Evolutionary conservation across 176 grass and related monocot species (phyloP), one percentile per base, ranked within the genome.

Genomic region (Chloris gayana): DNA sequence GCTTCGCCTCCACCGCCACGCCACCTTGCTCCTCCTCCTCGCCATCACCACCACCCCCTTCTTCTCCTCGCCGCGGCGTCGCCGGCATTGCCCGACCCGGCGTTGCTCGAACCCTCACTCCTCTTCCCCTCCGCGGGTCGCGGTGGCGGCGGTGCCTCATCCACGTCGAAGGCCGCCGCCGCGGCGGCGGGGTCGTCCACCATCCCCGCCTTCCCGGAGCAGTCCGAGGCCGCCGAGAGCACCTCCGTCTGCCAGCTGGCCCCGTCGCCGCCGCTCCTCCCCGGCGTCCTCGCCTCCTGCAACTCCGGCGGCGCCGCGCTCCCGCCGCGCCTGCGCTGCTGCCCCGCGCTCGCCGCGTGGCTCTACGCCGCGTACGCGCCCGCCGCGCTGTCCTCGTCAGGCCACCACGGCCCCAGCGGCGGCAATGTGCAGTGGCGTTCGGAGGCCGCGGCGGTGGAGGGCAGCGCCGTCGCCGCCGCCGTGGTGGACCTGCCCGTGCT

Each of bases 161-260:
- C 88, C 53, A 27, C 64, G 29, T 58, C 75, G 22, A 72, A 72
- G 67, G 46, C 77, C 49, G 14, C 35, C 37, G 61, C 45, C 0
- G 85, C 54, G 12, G 51, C 6, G 1, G 85, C 42, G 12, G 41
- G 1, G 1, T 74, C 85, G 1, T 74, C 85, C 74, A 98, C 84
- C 72, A 98, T 98, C 87, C 90, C 95, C 6, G 95, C 95, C 12
- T 98, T 95, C 86, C 95, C 95, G 7, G 95, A 98, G 74, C 95
- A 98, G 83, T 95, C 95, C 4, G 87, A 92, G 42, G 73, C 83
- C 12, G 90, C 80, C 22, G 80, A 83, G 25, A 9, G 84, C 7
- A 84, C 92, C 7, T 92, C 89, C 19, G 83, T 93, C 34, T 98
- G 95, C 88, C 90, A 93, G 68, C 76, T 98, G 51, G 73, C 85